phyloP scores from a whole-genome alignment of 371 early-diverging fungal species.

The Lichtheimia corymbifera region DNA sequence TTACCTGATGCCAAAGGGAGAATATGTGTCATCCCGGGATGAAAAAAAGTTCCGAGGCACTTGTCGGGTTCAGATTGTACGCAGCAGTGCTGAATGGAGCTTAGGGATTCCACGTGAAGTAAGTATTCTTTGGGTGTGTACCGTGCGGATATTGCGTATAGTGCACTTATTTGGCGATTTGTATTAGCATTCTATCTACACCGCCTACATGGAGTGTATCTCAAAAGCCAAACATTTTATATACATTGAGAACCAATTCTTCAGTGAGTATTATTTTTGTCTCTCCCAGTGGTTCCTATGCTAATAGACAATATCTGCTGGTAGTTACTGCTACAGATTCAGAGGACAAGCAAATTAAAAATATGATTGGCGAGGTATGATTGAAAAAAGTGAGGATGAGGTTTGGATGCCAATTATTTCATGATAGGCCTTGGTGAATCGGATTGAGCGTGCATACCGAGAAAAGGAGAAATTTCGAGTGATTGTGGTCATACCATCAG shows the following conservation, averaged over 20 bases:
- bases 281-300: too few species aligned
- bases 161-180: background rate
- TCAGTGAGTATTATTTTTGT: conserved; percentile 52
- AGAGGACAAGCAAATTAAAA: conserved; percentile 42
- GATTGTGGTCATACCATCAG: conserved; percentile 84
- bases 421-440: conserved; percentile 68
- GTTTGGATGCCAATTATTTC: background rate
- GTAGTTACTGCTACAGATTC: conserved; percentile 45
- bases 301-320: background rate
- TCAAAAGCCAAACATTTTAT: conserved; percentile 80
- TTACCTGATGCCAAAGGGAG: conserved; percentile 77
- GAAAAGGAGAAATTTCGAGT: conserved; percentile 73
- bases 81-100: conserved; percentile 73
- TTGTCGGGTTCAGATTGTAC: conserved; percentile 69
- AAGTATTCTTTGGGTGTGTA: conserved; percentile 4
- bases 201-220: conserved; percentile 82
- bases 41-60: conserved; percentile 65
- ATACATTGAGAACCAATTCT: conserved; percentile 97
- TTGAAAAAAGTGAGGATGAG: too few species aligned
- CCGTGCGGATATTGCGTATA: background rate
- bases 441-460: conserved; percentile 76
- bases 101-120: conserved; percentile 59
- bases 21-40: conserved; percentile 67
- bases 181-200: conserved; percentile 74
- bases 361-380: conserved; percentile 48